Conservation (phyloP, 139 green algal species). For the Edaphochlamys debaryana region DNA sequence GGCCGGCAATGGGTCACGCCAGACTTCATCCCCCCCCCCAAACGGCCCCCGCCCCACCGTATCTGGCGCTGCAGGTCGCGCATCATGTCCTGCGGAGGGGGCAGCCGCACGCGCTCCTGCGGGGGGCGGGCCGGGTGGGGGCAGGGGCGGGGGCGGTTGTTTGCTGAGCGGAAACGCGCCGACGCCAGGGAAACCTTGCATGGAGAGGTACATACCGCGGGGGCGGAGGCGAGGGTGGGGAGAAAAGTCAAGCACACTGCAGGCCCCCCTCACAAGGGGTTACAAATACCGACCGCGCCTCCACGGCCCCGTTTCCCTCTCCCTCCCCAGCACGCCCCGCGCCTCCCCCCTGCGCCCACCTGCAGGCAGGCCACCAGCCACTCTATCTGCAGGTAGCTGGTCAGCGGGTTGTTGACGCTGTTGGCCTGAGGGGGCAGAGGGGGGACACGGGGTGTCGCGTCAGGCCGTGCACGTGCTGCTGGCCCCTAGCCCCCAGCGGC, state of each 20-base stretch:
- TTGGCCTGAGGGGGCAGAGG: background rate
- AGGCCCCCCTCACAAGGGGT: no score
- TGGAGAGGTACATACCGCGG: no score
- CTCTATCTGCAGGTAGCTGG: slow-evolving; percentile 23
- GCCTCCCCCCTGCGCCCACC: background rate
- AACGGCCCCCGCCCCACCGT: background rate
- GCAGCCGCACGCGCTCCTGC: slow-evolving; percentile 15
- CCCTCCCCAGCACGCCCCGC: no score
- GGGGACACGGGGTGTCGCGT: no score
- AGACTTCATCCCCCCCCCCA: no score
- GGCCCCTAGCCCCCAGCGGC: background rate
- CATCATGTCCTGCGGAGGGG: background rate
- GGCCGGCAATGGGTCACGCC: no score
- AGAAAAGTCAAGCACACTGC: no score
- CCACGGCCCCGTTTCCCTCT: no score
- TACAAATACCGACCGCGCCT: no score
- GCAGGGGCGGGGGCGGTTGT: background rate
- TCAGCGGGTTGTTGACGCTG: slow-evolving; percentile 32
- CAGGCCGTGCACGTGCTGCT: background rate
- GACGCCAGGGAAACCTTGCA: no score
- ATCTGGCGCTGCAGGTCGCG: slow-evolving; percentile 31
- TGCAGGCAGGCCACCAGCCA: slow-evolving; percentile 26
- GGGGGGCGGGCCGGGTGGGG: background rate
- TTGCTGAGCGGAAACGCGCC: no score
- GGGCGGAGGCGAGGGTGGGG: no score